Evolutionary conservation across 768 basidiomycete genomes (phyloP).

Genomic region (Porpolomopsis calyptriformis): DNA sequence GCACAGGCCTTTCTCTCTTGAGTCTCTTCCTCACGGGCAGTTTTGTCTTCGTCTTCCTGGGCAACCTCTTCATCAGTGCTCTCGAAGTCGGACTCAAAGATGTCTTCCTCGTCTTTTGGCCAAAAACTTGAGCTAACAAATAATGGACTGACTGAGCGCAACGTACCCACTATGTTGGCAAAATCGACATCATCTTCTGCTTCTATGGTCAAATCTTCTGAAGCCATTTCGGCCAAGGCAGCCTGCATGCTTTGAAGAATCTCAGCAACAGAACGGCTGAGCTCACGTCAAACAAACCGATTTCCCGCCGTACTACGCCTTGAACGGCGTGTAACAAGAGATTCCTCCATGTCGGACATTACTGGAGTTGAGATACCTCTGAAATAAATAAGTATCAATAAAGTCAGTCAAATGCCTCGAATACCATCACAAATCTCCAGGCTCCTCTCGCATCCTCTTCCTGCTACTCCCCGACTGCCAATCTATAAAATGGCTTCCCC

Average conservation of each 20-base stretch:
- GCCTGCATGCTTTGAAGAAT: slow-evolving; percentile 52
- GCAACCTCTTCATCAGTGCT: slow-evolving; percentile 69
- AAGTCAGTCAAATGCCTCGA: slow-evolving; percentile 2
- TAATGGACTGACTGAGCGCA: neutral
- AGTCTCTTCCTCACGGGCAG: slow-evolving; percentile 51
- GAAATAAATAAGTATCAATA: neutral
- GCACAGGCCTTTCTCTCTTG: slow-evolving; percentile 37
- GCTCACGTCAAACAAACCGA: slow-evolving; percentile 32
- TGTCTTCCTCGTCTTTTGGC: slow-evolving; percentile 62
- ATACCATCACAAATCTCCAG: slow-evolving; percentile 1
- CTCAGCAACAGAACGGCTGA: slow-evolving; percentile 8
- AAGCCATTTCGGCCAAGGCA: slow-evolving; percentile 59
- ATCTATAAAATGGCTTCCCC: neutral
- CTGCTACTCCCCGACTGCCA: no score
- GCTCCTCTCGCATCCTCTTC: neutral
- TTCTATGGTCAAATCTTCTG: slow-evolving; percentile 47
- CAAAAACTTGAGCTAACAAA: slow-evolving; percentile 6
- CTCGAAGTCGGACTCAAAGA: slow-evolving; percentile 77
- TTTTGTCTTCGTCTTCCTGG: slow-evolving; percentile 48
- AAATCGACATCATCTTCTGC: slow-evolving; percentile 71
- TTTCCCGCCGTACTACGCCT: slow-evolving; percentile 73
- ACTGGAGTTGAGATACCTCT: neutral
- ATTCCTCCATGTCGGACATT: slow-evolving; percentile 29
- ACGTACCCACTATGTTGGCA: slow-evolving; percentile 48
- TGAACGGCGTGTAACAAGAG: slow-evolving; percentile 46